Evolutionary conservation across 2,329 filamentous ascomycete species (phyloP).

Genomic region (Claviceps purpurea): DNA sequence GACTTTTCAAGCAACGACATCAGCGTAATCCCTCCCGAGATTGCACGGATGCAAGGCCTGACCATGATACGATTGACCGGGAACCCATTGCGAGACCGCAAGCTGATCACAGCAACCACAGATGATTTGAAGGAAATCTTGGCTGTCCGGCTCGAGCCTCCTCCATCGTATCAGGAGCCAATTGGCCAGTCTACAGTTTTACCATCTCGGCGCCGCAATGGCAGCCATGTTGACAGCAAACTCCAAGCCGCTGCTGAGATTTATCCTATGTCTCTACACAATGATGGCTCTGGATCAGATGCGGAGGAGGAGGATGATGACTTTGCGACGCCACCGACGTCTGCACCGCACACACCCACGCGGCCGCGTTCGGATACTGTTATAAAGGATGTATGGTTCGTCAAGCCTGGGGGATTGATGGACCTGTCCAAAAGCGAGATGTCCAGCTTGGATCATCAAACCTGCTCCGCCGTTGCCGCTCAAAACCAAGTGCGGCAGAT

Average conservation of each 20-base stretch:
- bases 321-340: conserved; percentile 45
- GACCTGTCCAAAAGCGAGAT: conserved; percentile 57
- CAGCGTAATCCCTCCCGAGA: conserved; percentile 56
- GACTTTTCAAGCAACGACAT: conserved; percentile 84
- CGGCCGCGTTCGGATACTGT: conserved; percentile 35
- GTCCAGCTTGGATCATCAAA: conserved; percentile 43
- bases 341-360: conserved; percentile 34
- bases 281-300: conserved; percentile 37
- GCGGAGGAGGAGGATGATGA: conserved; percentile 37
- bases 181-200: conserved; percentile 10
- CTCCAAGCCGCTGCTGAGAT: neutral
- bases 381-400: conserved; percentile 35
- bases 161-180: conserved; percentile 27
- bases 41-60: conserved; percentile 68
- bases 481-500: conserved; percentile 41
- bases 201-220: conserved; percentile 11
- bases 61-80: conserved; percentile 64
- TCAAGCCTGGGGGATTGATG: conserved; percentile 48
- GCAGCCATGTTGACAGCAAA: conserved; percentile 19
- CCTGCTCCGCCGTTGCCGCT: conserved; percentile 41
- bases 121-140: conserved; percentile 70
- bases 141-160: conserved; percentile 49
- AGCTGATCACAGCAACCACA: conserved; percentile 66
- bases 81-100: conserved; percentile 85
- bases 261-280: conserved; percentile 14